Evolutionary conservation across 495 filamentous ascomycete genomes (phyloP).

Genomic region (Talaromyces ruber): DNA sequence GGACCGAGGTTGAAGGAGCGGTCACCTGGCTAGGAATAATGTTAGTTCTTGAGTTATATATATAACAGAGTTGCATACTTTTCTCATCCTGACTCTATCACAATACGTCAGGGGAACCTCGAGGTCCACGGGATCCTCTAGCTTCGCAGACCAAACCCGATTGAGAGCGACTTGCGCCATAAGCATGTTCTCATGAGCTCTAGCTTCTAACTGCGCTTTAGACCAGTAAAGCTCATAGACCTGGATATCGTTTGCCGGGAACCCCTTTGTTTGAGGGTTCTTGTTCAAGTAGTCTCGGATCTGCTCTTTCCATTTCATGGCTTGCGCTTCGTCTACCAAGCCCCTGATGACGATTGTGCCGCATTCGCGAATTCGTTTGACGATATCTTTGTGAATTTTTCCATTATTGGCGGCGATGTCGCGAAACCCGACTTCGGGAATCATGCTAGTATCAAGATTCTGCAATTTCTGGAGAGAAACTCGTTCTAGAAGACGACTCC

Average conservation of each 20-base stretch:
- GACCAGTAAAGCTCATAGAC: constrained; percentile 80
- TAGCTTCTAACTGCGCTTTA: constrained; percentile 53
- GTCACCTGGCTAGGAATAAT: background rate
- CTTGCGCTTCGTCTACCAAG: constrained; percentile 48
- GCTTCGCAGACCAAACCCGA: constrained; percentile 53
- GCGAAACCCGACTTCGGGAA: background rate
- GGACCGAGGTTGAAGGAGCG: constrained; percentile 1
- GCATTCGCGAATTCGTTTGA: constrained; percentile 31
- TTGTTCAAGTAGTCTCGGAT: constrained; percentile 45
- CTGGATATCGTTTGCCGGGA: constrained; percentile 44
- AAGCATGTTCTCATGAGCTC: constrained; percentile 56
- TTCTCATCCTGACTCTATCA: constrained; percentile 60
- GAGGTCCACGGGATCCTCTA: constrained; percentile 29
- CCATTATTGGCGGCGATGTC: background rate
- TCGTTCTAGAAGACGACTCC: constrained; percentile 47
- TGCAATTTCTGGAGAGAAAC: background rate
- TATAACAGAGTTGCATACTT: background rate
- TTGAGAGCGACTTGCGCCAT: constrained; percentile 53
- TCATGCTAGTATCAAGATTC: background rate
- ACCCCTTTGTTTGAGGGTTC: constrained; percentile 35
- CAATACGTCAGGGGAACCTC: constrained; percentile 61
- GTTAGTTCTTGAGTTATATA: background rate
- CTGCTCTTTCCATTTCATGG: constrained; percentile 46
- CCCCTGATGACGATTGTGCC: constrained; percentile 51
- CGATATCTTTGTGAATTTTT: background rate